Evolutionary conservation across 2,329 filamentous ascomycete genomes (phyloP), one percentile per base, ranked within the genome.

Genomic region (Neopestalotiopsis clavispora): DNA sequence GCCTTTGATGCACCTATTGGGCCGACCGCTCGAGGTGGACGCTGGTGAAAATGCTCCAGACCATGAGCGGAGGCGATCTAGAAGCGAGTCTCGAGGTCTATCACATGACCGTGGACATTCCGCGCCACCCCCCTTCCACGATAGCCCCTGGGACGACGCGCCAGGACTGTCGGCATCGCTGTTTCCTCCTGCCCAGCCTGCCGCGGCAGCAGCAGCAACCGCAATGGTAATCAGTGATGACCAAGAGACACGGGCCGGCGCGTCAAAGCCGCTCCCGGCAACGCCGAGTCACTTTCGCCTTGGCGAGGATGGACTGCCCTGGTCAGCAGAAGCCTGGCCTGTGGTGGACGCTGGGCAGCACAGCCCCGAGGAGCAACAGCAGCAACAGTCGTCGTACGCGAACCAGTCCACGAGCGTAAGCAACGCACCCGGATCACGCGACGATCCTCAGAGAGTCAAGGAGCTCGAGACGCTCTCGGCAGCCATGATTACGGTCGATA

Each of bases 401-500:
- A 72, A 75, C 45, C 66, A 72, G 40, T 72, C 75, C 30, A 76
- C 74, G 17, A 73, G 73, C 2, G 68, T 76, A 0, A 67, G 68
- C 69, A 77, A 69, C 66, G 74, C 69, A 9, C 64, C 75, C 10
- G 71, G 70, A 17, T 73, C 71, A 14, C 71, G 74, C 28, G 71
- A 74, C n/a, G 83, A 84, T 57, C 79, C 81, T 0, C 76, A 78
- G 40, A 73, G 76, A 14, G 78, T 74, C 9, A 72, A 74, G 17
- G 83, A 87, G 59, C 81, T 87, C 3, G 84, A 84, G 67, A 81
- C 83, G 0, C 78, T 88, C 4, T 86, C 85, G 10, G 81, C 82
- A 4, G 86, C 86, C 49, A 83, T 88, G 81, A 83, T 88, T 79
- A 88, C 86, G 2, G 83, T 88, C 3, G 86, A 88, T 73, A 88